phyloP scores from a whole-genome alignment of 768 basidiomycete species.

The Mycena pura region DNA sequence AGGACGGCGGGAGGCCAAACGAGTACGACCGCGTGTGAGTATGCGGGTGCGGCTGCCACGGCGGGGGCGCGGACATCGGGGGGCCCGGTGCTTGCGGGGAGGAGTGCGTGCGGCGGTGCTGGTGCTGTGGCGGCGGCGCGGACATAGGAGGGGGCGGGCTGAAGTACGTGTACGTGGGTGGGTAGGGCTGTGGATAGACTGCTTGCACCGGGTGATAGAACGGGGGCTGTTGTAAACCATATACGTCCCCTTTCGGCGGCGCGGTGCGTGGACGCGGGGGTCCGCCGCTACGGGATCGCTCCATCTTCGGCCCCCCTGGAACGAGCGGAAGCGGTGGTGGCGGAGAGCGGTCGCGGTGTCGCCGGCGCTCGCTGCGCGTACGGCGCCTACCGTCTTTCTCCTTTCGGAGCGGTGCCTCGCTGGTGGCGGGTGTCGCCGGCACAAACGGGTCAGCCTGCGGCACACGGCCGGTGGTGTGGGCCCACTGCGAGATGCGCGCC shows the following conservation, averaged over 20 bases:
- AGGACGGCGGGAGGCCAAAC: too few relatives aligned
- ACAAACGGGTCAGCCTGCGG: not conserved
- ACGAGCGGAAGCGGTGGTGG: not conserved
- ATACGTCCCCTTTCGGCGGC: constrained; percentile 1
- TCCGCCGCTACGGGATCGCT: not conserved
- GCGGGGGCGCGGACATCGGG: not conserved
- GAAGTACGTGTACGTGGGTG: not conserved
- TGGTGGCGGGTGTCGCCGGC: constrained; percentile 1
- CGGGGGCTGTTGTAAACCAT: not conserved
- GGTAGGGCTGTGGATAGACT: not conserved
- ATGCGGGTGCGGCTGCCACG: not conserved
- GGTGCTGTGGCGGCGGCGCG: not conserved
- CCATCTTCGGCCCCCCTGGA: too few relatives aligned
- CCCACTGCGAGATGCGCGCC: constrained; percentile 43
- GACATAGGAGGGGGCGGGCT: not conserved
- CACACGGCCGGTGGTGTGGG: constrained; percentile 28
- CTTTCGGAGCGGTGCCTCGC: too few relatives aligned
- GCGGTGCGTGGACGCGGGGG: constrained; percentile 7
- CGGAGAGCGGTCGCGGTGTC: not conserved
- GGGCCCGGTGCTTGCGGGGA: too few relatives aligned
- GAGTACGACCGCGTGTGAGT: not conserved
- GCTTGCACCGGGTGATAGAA: too few relatives aligned
- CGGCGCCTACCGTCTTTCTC: not conserved
- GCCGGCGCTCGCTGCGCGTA: not conserved
- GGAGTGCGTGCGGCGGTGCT: constrained; percentile 8